These are phyloP conservation scores for Uncinocarpus reesii DNA, from an alignment of 2,329 filamentous ascomycete species.

Conservation along the genomic window DNA sequence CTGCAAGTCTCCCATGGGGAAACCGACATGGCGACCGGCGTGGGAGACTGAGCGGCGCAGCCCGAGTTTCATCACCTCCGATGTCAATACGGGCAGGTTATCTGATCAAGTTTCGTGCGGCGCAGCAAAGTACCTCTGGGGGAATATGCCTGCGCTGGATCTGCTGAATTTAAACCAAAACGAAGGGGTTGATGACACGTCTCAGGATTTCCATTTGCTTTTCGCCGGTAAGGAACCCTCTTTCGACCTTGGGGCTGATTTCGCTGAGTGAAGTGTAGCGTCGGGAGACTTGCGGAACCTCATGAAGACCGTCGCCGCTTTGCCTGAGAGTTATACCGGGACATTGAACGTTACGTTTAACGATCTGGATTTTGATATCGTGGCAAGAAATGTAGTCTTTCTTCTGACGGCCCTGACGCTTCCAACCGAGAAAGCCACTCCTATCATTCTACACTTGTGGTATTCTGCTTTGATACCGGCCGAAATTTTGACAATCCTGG, in stretches of 20 bases:
- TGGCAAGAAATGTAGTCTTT: slow-evolving; percentile 34
- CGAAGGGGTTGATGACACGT: slow-evolving; percentile 20
- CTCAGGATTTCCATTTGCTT: slow-evolving; percentile 23
- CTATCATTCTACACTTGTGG: slow-evolving; percentile 38
- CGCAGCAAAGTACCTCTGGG: slow-evolving; percentile 31
- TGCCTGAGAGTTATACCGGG: slow-evolving; percentile 25
- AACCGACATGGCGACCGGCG: slow-evolving; percentile 23
- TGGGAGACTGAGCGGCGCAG: slow-evolving; percentile 22
- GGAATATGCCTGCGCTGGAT: slow-evolving; percentile 35
- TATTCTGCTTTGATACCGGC: slow-evolving; percentile 34
- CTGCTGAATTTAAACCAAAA: slow-evolving; percentile 27
- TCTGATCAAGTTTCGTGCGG: slow-evolving; percentile 14
- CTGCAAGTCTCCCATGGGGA: slow-evolving; percentile 25
- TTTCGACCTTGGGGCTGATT: not conserved
- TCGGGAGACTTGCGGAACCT: slow-evolving; percentile 40
- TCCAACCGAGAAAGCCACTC: slow-evolving; percentile 19
- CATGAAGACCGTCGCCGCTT: slow-evolving; percentile 30
- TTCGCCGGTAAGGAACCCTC: slow-evolving; percentile 26
- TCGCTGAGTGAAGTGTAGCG: slow-evolving; percentile 23
- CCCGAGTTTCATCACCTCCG: slow-evolving; percentile 21
- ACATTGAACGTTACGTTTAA: slow-evolving; percentile 30
- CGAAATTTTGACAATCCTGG: slow-evolving; percentile 18
- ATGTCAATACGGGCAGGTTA: no score
- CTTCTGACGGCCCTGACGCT: slow-evolving; percentile 28
- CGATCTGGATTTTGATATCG: slow-evolving; percentile 32